Evolutionary conservation across 2,329 filamentous ascomycete species (phyloP), one percentile per base, ranked within the genome.

Genomic region (Fusarium guadeloupense): DNA sequence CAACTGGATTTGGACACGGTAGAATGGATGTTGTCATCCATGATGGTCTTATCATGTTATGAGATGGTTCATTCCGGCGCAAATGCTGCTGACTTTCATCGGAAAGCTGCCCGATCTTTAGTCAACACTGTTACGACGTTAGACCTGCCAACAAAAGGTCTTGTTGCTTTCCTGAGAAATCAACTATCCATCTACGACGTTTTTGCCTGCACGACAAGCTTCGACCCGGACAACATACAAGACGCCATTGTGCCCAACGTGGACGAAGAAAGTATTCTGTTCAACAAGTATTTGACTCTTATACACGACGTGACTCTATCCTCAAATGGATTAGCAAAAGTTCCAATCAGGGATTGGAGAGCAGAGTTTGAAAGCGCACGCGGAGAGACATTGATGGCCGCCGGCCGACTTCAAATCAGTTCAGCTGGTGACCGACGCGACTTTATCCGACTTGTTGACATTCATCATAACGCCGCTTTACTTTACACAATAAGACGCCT

Each of bases 401-500:
- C 70, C 2, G 69, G 67, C 6, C 60, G 57, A 6, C 57, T 71
- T 4, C 49, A 58, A 12, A 59, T 72, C 17, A 57, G 51, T 5
- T 44, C 26, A 13, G 6, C 60, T 6, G 38, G 33, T 17, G 40
- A 60, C 9, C 62, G 68, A 4, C 62, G 62, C 20, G 71, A 73
- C 41, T 64, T 73, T 25, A 56, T 69, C 14, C 69, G 69, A 9
- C 48, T 73, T 13, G 71, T 72, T 10, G 71, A 72, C 20, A 61
- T 69, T 7, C 70, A 73, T 25, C 69, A 73, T 44, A 59, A 71
- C 20, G 62, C 71, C 7, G 71, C 63, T 6, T 43, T 73, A 2
- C 47, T 72, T 8, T 73, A 72, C 45, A 60, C 66, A 3, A 70
- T 67, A 26, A 66, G 67, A 23, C 71, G 71, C 46, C 46, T 73